Evolutionary conservation across 2,329 filamentous ascomycete genomes (phyloP), one percentile per base, ranked within the genome.

Genomic region (Phyllosticta ampelicida): DNA sequence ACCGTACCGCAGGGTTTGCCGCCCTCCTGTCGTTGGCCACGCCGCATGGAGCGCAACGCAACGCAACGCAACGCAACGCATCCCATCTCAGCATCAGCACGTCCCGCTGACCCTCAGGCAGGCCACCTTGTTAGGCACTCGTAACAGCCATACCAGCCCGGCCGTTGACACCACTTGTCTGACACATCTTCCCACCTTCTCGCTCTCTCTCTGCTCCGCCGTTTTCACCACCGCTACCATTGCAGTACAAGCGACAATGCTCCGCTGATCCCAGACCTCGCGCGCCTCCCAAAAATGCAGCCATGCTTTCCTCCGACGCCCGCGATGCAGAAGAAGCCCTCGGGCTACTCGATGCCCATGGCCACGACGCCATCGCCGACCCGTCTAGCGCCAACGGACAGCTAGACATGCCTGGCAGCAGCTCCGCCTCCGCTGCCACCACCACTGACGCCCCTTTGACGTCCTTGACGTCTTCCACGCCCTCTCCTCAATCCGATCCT

Each of bases 231-330:
- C n/a, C 13, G n/a, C 36, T 8, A 44, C 36, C 36, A 44, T n/a
- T 16, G n/a, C 36, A 16, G 36, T n/a, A 6, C 11, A n/a, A 58
- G 36, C 19, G 2, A 51, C 9, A 23, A 53, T 58, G 55, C 51
- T 26, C 30, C 51, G 55, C 50, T 58, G 51, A 53, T 19, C 48
- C 18, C 18, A 16, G 21, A 23, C 48, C 48, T 21, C 18, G 19
- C 48, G 8, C 48, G 53, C 55, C 9, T 48, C 36, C 50, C 36
- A 44, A 53, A 53, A 30, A 53, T 53, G 26, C 53, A 30, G 23
- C 53, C 54, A 59, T 59, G 57, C 51, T 51, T 59, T 52, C 21
- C 56, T 53, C 56, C 52, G 57, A 53, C 49, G 57, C 57, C 57
- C 54, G 50, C 57, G 57, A 59, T 48, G 29, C 49, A 49, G 57